Evolutionary conservation across 192 early-diverging fungal genomes (phyloP), one percentile per base, ranked within the genome.

Genomic region (Coemansia asiatica): DNA sequence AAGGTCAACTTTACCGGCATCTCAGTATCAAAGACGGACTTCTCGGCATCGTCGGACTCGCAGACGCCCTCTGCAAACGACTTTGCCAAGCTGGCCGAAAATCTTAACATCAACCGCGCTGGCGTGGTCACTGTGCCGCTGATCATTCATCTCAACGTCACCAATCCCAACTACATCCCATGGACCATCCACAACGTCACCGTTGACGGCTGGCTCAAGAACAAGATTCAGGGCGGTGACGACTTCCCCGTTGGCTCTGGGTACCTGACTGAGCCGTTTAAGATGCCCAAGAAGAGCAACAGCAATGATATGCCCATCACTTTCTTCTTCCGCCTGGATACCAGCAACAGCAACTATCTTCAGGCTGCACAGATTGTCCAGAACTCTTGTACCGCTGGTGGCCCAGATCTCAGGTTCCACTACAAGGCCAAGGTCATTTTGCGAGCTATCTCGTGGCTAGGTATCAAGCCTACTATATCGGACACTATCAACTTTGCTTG

Each of bases 151-250:
- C 67, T 85, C 36, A 74, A 73, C 29, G 76, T 82, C 10, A 79
- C 73, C 35, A 85, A 85, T 66, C 83, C 83, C 21, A 85, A 85
- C 70, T 82, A 59, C 51, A 85, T 85, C 48, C 76, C 79, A 0
- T 85, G 83, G 83, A 85, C 79, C 6, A 75, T 85, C 65, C 72
- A 76, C 58, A 85, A 85, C 53, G 76, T 85, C 40, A 85, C 83
- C 0, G 75, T 82, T 7, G 64, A 66, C 18, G 83, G 83, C 40
- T 72, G 65, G 54, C 44, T 84, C 60, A 54, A 56, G 13, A 70
- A 69, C 56, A 50, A 66, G 1, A 70, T 65, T 12, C 21, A 50
- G 29, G 68, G 63, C 67, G 66, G 64, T 44, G 13, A 12, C 46
- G 62, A 81, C 51, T 84, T 74, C 73, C 79, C 83, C 2, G 72